Evolutionary conservation across 352 stramenopile genomes (phyloP).

Genomic region (Phytophthora gonapodyides): DNA sequence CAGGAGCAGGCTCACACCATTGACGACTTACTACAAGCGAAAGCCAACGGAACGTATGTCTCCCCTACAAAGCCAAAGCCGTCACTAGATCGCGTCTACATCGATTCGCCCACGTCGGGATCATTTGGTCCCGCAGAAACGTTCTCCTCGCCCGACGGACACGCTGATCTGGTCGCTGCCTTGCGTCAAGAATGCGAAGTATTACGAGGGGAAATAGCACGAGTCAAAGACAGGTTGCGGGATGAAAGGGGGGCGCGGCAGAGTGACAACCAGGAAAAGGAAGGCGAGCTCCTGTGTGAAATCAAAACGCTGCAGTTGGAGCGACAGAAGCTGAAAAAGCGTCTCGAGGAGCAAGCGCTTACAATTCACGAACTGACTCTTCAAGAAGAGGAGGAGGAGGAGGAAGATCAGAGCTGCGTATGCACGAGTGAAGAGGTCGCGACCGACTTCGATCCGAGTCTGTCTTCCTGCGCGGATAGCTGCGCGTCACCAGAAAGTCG

Average conservation of each 20-base stretch:
- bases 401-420: slow-evolving; percentile 23
- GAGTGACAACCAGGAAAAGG: slow-evolving; percentile 38
- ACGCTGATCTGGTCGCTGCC: slow-evolving; percentile 11
- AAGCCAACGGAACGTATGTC: slow-evolving; percentile 39
- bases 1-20: slow-evolving; percentile 81
- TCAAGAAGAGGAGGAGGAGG: slow-evolving; percentile 53
- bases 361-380: slow-evolving; percentile 83
- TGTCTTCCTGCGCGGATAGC: slow-evolving; percentile 24
- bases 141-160: slow-evolving; percentile 17
- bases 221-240: slow-evolving; percentile 23
- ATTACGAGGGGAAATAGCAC: slow-evolving; percentile 25
- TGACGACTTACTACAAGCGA: slow-evolving; percentile 65
- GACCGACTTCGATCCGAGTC: slow-evolving; percentile 13
- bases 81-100: slow-evolving; percentile 2
- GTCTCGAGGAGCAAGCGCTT: slow-evolving; percentile 62
- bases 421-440: slow-evolving; percentile 20
- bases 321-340: slow-evolving; percentile 44
- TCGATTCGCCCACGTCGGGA: slow-evolving; percentile 9
- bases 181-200: slow-evolving; percentile 32
- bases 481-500: slow-evolving; percentile 16
- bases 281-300: slow-evolving; percentile 45
- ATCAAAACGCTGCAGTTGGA: slow-evolving; percentile 51
- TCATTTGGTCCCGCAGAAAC: slow-evolving; percentile 2
- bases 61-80: slow-evolving; percentile 39
- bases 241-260: slow-evolving; percentile 38